A percentile compares a stretch with the other conserved stretches of the same genome.
Conservation (phyloP, 2,329 filamentous ascomycete species). For the Cadophora luteo-olivacea region DNA sequence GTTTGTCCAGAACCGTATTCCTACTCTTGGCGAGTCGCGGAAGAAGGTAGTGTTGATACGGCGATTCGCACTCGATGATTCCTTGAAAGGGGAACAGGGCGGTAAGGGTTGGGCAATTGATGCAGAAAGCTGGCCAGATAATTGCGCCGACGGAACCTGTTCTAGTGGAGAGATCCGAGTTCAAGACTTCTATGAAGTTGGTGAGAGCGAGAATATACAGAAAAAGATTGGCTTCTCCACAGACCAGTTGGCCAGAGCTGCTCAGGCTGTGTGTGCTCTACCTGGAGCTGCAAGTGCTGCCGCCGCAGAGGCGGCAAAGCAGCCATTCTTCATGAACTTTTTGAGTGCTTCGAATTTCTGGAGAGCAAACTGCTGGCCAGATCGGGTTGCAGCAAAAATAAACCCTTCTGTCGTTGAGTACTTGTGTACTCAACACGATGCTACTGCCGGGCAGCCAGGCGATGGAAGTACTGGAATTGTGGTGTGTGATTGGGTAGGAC, state of each 20-base stretch:
- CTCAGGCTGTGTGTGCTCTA: conserved; percentile 55
- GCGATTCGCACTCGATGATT: conserved; percentile 73
- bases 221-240: conserved; percentile 79
- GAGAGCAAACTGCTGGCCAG: conserved; percentile 90
- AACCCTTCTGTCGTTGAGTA: conserved; percentile 78
- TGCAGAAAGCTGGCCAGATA: conserved; percentile 80
- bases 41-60: conserved; percentile 86
- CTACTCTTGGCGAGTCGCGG: conserved; percentile 77
- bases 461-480: conserved; percentile 86
- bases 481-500: conserved; percentile 92
- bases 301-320: conserved; percentile 33
- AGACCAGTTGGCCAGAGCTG: conserved; percentile 78
- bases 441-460: conserved; percentile 51
- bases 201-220: conserved; percentile 75
- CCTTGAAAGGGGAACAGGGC: conserved; percentile 55
- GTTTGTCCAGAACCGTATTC: conserved; percentile 81
- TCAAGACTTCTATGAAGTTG: conserved; percentile 94
- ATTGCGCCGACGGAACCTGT: conserved; percentile 76
- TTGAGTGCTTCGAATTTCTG: conserved; percentile 93
- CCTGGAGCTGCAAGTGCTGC: conserved; percentile 47
- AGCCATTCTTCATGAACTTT: conserved; percentile 88
- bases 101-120: conserved; percentile 65
- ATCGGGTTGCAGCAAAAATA: conserved; percentile 84
- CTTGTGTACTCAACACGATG: conserved; percentile 61
- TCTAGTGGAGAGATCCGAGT: conserved; percentile 79